Percentiles rank a stretch among this genome's conserved stretches.
Conservation (phyloP, 2,329 filamentous ascomycete species). For the Eurotiales sp. region DNA sequence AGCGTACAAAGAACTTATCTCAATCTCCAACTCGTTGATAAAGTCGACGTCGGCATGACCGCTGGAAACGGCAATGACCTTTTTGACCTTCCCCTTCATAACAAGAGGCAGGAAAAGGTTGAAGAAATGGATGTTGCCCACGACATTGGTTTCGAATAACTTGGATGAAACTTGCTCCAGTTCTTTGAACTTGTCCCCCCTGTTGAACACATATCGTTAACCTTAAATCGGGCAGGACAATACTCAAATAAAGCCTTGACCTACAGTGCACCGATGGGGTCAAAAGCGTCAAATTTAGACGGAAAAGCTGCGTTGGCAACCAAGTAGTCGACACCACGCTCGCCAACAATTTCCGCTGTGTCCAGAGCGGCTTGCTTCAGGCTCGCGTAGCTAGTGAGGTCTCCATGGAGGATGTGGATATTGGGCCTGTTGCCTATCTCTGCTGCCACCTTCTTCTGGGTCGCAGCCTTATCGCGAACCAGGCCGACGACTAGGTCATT, state of each 20-base stretch:
- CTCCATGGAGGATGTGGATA: constrained; percentile 46
- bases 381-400: constrained; percentile 39
- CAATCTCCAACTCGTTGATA: constrained; percentile 35
- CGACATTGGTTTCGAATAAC: constrained; percentile 47
- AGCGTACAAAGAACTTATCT: constrained; percentile 40
- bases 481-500: constrained; percentile 47
- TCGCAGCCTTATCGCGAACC: constrained; percentile 45
- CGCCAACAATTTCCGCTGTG: constrained; percentile 18
- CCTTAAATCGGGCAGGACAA: not conserved
- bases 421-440: constrained; percentile 41
- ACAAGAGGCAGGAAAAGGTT: constrained; percentile 54
- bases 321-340: constrained; percentile 46
- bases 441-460: constrained; percentile 42
- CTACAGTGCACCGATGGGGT: constrained; percentile 38
- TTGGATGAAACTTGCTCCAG: constrained; percentile 34
- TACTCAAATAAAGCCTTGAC: constrained; percentile 19
- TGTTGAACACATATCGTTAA: not conserved
- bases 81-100: constrained; percentile 49
- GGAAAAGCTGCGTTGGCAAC: constrained; percentile 50
- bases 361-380: constrained; percentile 32
- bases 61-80: constrained; percentile 49
- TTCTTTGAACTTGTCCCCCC: not conserved
- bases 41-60: constrained; percentile 49
- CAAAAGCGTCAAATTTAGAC: constrained; percentile 25
- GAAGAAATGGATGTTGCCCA: constrained; percentile 52